Conservation (phyloP, 2,329 filamentous ascomycete genomes). For the Metarhizium sp. region DNA sequence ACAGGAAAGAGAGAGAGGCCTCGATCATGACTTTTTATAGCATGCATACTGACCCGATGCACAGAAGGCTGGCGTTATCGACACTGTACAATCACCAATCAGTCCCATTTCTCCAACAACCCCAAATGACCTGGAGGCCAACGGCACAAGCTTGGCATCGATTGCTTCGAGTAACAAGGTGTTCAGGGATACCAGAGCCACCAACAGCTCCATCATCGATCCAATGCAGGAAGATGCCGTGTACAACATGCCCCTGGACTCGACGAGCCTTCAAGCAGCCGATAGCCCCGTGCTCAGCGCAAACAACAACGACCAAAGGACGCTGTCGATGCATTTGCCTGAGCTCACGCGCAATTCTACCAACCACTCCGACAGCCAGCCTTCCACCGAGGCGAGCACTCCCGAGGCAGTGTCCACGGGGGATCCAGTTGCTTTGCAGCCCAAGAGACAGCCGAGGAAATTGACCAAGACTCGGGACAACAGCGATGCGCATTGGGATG, state of each 20-base stretch:
- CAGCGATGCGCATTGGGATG: constrained; percentile 24
- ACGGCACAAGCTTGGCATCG: constrained; percentile 2
- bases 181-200: not conserved
- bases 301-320: constrained; percentile 4
- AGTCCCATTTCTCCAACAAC: constrained; percentile 12
- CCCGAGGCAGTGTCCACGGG: constrained; percentile 14
- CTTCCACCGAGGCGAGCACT: constrained; percentile 24
- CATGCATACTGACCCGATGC: not conserved
- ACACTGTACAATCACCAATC: constrained; percentile 1
- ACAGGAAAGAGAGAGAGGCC: not conserved
- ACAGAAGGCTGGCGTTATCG: not conserved
- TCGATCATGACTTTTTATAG: too few relatives aligned
- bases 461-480: constrained; percentile 30
- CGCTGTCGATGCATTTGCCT: not conserved
- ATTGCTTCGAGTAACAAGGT: constrained; percentile 3
- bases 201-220: constrained; percentile 12
- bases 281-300: constrained; percentile 17
- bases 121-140: constrained; percentile 3
- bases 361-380: constrained; percentile 15
- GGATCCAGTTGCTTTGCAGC: constrained; percentile 13
- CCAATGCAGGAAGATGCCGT: constrained; percentile 23
- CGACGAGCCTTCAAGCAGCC: constrained; percentile 14
- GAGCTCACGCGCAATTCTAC: constrained; percentile 3
- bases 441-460: constrained; percentile 30
- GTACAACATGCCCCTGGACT: constrained; percentile 22